These are phyloP conservation scores for Alternaria sp. DNA, from an alignment of 2,329 filamentous ascomycete species.

Conservation along the genomic window DNA sequence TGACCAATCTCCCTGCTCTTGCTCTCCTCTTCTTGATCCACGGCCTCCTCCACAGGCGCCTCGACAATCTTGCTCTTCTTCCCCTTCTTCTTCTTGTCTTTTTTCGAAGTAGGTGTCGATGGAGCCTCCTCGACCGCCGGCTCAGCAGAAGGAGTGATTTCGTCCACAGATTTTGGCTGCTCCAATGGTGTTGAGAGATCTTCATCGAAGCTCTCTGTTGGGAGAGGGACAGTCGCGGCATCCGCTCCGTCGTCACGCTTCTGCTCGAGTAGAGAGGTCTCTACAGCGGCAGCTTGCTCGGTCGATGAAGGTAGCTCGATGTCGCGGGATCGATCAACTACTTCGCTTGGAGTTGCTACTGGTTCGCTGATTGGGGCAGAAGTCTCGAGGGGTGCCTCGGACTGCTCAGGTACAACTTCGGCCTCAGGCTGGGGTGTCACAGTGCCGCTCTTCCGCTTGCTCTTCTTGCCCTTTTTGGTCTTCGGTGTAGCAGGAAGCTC, in stretches of 20 bases:
- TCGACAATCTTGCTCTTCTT: slow-evolving; percentile 24
- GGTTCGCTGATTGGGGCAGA: background rate
- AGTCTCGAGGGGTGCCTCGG: background rate
- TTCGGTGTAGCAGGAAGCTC: background rate
- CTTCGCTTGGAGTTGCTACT: background rate
- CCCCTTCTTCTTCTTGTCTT: slow-evolving; percentile 32
- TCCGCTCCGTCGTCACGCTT: background rate
- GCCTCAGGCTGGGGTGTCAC: slow-evolving; percentile 1
- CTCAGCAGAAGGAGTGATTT: background rate
- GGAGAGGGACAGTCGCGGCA: slow-evolving; percentile 6
- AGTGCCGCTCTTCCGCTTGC: slow-evolving; percentile 6
- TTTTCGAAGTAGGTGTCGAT: slow-evolving; percentile 15
- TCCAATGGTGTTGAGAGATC: background rate
- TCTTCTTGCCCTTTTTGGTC: slow-evolving; percentile 13
- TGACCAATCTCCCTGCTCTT: background rate
- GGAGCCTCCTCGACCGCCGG: background rate
- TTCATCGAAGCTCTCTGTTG: background rate
- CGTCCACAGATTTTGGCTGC: background rate
- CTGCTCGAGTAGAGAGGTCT: background rate
- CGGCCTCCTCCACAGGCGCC: slow-evolving; percentile 10
- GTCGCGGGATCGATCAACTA: background rate
- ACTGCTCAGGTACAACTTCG: slow-evolving; percentile 3
- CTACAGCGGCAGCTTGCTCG: background rate
- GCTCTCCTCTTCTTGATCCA: background rate
- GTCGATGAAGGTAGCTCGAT: background rate